These are phyloP conservation scores for Groenewaldozyma salmanticensis DNA, from an alignment of 805 yeast species.

Conservation along the genomic window DNA sequence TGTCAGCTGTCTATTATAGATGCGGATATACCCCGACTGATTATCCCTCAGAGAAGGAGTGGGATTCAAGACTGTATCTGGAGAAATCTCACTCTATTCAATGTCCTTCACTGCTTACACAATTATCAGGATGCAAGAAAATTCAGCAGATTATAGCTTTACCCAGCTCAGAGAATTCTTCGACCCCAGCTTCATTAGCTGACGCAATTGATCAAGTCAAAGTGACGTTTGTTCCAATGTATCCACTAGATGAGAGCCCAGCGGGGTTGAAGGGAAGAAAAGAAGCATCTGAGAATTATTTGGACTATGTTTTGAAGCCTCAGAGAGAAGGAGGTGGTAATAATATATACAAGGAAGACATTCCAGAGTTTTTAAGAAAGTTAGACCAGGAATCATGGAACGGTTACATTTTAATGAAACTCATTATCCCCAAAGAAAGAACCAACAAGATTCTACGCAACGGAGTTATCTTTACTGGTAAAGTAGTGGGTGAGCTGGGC, in stretches of 20 bases:
- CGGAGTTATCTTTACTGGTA: constrained; percentile 53
- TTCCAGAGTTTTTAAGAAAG: constrained; percentile 57
- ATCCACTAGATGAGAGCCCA: constrained; percentile 65
- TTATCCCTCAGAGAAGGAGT: constrained; percentile 52
- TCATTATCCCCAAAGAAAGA: constrained; percentile 67
- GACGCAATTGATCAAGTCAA: constrained; percentile 27
- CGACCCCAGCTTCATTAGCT: constrained; percentile 30
- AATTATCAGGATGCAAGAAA: constrained; percentile 87
- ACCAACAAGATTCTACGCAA: constrained; percentile 64
- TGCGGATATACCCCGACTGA: constrained; percentile 84
- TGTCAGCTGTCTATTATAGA: constrained; percentile 84
- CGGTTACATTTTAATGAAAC: constrained; percentile 88
- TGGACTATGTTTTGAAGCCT: constrained; percentile 79
- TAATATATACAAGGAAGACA: constrained; percentile 78
- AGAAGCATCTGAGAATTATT: constrained; percentile 59
- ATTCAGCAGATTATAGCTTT: constrained; percentile 81
- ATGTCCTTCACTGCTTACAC: constrained; percentile 85
- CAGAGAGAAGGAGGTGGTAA: constrained; percentile 99
- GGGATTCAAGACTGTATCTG: constrained; percentile 66
- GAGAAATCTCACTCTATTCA: constrained; percentile 77
- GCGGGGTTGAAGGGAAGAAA: constrained; percentile 54
- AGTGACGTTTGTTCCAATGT: constrained; percentile 72
- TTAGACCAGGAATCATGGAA: constrained; percentile 70
- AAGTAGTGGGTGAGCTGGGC: constrained; percentile 84
- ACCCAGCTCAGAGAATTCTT: constrained; percentile 36